A percentile compares a stretch with the other conserved stretches of the same genome.
phyloP scores from a whole-genome alignment of 108 stramenopile species.

The Nitzschia putrida region DNA sequence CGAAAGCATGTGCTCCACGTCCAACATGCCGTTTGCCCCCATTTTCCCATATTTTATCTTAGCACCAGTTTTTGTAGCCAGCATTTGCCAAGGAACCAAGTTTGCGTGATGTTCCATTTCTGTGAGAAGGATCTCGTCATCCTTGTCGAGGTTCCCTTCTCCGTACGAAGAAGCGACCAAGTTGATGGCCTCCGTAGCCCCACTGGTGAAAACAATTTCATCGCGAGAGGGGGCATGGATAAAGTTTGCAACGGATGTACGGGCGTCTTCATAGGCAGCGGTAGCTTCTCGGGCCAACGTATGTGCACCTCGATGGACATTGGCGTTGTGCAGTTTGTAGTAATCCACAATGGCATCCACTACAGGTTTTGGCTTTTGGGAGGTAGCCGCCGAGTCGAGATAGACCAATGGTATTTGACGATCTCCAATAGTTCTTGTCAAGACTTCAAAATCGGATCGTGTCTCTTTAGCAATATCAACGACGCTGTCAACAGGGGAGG shows the following conservation, averaged over 20 bases:
- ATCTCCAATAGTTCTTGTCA: constrained; percentile 29
- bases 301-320: constrained; percentile 96
- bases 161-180: constrained; percentile 82
- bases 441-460: constrained; percentile 54
- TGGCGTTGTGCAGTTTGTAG: constrained; percentile 79
- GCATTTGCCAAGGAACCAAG: constrained; percentile 95
- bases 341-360: constrained; percentile 72
- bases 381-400: constrained; percentile 95
- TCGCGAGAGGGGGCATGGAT: constrained; percentile 76
- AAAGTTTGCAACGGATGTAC: constrained; percentile 79
- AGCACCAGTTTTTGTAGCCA: constrained; percentile 67
- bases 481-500: constrained; percentile 1
- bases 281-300: constrained; percentile 84
- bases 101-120: constrained; percentile 96
- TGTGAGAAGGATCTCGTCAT: constrained; percentile 90
- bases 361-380: constrained; percentile 90
- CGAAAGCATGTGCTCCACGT: constrained; percentile 61
- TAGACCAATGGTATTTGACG: constrained; percentile 76
- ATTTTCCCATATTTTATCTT: constrained; percentile 71
- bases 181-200: constrained; percentile 94
- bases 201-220: constrained; percentile 92
- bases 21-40: constrained; percentile 55
- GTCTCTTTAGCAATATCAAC: constrained; percentile 34
- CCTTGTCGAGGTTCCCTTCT: constrained; percentile 44
- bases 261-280: constrained; percentile 83